Evolutionary conservation across 441 rosid genomes (phyloP).

Genomic region (Breynia disticha): DNA sequence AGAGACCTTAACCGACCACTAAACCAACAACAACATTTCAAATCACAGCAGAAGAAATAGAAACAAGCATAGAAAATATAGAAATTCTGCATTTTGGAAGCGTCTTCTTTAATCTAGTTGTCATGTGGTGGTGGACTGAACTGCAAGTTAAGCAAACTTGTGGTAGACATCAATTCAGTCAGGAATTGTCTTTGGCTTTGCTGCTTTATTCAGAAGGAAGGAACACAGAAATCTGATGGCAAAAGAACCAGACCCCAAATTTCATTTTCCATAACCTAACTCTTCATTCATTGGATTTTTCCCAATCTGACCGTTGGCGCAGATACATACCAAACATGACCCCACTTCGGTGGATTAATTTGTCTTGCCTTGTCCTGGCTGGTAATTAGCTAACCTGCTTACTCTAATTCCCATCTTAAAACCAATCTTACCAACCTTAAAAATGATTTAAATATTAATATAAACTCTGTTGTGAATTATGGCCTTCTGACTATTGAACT

Average conservation of each 20-base stretch:
- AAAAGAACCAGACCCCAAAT: conserved; percentile 28
- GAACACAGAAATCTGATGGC: conserved; percentile 8
- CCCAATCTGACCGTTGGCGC: conserved; percentile 37
- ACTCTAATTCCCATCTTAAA: conserved; percentile 5
- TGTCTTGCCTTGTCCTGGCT: conserved; percentile 1
- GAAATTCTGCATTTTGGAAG: neutral
- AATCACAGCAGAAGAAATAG: neutral
- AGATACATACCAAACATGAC: conserved; percentile 34
- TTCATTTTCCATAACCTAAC: conserved; percentile 48
- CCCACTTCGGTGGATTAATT: conserved; percentile 15
- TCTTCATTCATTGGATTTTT: conserved; percentile 29
- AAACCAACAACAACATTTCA: neutral
- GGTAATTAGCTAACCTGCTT: neutral
- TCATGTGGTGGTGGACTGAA: conserved; percentile 31
- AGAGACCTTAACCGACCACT: too few species aligned
- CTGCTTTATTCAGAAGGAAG: conserved; percentile 35
- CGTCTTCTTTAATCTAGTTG: conserved; percentile 1
- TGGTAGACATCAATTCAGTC: conserved; percentile 15
- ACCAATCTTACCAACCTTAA: conserved; percentile 24
- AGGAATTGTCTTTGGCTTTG: conserved; percentile 14
- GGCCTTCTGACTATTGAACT: neutral
- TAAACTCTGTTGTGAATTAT: neutral
- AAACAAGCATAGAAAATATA: neutral
- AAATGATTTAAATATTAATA: neutral
- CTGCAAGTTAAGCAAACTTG: conserved; percentile 45